Base-by-base conservation (phyloP, 768 basidiomycete species). In the Boletus sensibilis region DNA sequence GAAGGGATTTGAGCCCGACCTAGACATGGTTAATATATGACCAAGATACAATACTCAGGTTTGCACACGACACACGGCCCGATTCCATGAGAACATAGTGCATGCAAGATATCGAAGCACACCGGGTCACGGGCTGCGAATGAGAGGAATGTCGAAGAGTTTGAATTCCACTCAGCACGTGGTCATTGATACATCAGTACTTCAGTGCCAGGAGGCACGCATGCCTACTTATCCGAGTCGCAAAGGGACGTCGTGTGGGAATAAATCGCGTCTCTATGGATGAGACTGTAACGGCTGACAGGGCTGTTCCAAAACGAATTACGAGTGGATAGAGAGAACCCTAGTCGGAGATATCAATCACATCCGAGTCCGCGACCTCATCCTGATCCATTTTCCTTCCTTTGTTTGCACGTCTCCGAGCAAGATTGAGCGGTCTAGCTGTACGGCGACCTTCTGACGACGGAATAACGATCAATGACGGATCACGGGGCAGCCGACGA, bases 341-440 rank as follows among this genome's bases (percentile, higher is more conserved):
- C 53, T 67, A 67, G 46, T 65, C 60, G 45, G 80, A 84, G 39
- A 90, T 72, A 54, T 85, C 81, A 62, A 90, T 83, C 29, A 89
- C 74, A 25, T 84, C 81, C 18, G 69, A 72, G 25, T 70, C 64
- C 12, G 59, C 20, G 61, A 34, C 79, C 72, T 61, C 75, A 67
- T 68, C 61, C 25, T 61, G 23, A 59, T 35, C 80, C 72, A 60
- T 73, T 67, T 18, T 34, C 40, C 27, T 56, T 44, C 29, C 8
- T 20, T 55, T 61, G 12, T 40, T 45, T 39, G 23, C 25, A 25
- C 29, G 61, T 55, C 60, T 55, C 52, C 52, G 53, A 50, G 44
- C 44, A 39, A 44, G 49, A 23, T 56, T 1, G n/a, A 54, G 52
- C 13, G 56, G 52, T 38, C 16, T 50, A 0, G 20, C 43, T 9